Evolutionary conservation across 1,139 yeast species (phyloP), one percentile per base, ranked within the genome.

Genomic region (Debaryomyces coudertii): DNA sequence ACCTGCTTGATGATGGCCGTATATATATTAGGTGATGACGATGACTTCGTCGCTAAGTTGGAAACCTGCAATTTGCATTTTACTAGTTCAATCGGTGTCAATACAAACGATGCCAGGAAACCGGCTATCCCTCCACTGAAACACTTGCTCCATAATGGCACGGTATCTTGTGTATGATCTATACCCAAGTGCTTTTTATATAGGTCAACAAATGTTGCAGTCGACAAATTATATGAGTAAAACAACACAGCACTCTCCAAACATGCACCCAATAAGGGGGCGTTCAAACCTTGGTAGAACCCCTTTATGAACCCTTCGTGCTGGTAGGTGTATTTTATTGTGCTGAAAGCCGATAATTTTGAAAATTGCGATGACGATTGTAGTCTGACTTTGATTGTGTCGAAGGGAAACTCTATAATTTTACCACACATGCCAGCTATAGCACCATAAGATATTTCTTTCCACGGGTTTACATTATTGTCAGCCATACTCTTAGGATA

Each of bases 21-120:
- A 48, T 67, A 67, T 4, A 54, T n/a, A 27, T 47, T 50, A 5
- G 42, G 31, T 7, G 38, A 4, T 20, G 34, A 38, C 42, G 34
- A 38, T 29, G 45, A 44, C 39, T 42, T 48, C 16, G 46, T 40
- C 5, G 46, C 56, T 53, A 82, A 54, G 47, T 73, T 77, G 43
- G 87, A 83, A 9, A 93, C 96, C 65, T 92, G 99, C 62, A 92
- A 69, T 60, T 85, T 84, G 66, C 98, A 92, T 63, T 92, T 92
- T 54, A 92, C 76, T 47, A 92, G 71, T 63, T 92, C 98, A 18
- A 92, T 83, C 0, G 99, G 99, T 0, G 98, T 90, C 52, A 92
- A 70, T 4, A 90, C 82, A 60, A 85, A 87, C 15, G 96, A 85
- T 0, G 97, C 95, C 48, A 83, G 74, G 18, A 90, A 74, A 4